phyloP scores from a whole-genome alignment of 331 rosid species.

The Erythrophleum ivorense region DNA sequence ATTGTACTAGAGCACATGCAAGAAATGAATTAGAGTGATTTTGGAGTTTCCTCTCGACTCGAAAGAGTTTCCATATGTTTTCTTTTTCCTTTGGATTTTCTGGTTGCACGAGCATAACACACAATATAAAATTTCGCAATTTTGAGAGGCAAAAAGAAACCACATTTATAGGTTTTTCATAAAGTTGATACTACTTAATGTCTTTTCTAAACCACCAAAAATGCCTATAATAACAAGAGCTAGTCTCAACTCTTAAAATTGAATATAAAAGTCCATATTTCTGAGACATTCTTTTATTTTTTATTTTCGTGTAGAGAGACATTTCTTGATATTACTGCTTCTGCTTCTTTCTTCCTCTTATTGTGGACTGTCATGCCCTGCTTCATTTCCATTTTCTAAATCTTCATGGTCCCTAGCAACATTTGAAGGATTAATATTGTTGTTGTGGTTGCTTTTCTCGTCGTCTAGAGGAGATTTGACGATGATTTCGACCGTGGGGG shows the following conservation, averaged over 20 bases:
- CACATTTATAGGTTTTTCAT: background rate
- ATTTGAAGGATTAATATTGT: background rate
- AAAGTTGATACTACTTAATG: background rate
- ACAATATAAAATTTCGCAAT: too few relatives aligned
- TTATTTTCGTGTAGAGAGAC: background rate
- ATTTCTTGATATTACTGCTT: background rate
- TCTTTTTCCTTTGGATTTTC: too few relatives aligned
- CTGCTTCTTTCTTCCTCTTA: background rate
- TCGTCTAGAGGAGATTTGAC: constrained; percentile 12
- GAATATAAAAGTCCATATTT: too few relatives aligned
- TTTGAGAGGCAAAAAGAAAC: background rate
- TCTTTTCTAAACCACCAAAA: background rate
- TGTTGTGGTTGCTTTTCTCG: constrained; percentile 18
- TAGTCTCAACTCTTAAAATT: too few relatives aligned
- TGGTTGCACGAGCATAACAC: too few relatives aligned
- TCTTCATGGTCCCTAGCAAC: background rate
- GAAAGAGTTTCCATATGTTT: too few relatives aligned
- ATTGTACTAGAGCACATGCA: too few relatives aligned
- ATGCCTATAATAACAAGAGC: too few relatives aligned
- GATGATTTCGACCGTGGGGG: background rate
- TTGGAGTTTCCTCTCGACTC: too few relatives aligned
- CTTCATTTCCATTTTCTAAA: background rate
- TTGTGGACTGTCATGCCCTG: background rate
- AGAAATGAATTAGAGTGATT: too few relatives aligned
- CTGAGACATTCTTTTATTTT: background rate